Percentiles rank a stretch among this genome's conserved stretches.
Conservation (phyloP, 768 basidiomycete species). For the Tephrocybe sp. region DNA sequence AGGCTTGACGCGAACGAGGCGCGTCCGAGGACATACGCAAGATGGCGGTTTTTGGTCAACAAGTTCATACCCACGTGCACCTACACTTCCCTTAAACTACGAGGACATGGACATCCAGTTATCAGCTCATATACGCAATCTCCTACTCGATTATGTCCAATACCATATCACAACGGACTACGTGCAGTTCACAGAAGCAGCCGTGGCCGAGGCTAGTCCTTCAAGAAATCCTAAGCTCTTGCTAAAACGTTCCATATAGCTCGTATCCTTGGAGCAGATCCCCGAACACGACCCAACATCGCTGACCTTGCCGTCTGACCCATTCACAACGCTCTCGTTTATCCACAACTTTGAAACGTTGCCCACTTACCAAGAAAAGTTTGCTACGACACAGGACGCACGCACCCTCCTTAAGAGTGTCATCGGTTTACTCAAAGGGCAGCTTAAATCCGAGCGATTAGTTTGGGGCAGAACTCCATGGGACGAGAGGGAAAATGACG, state of each 20-base stretch:
- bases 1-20: no score
- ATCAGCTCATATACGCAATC: conserved; percentile 48
- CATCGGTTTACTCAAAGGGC: conserved; percentile 23
- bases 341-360: conserved; percentile 32
- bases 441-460: conserved; percentile 35
- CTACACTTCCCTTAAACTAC: not conserved
- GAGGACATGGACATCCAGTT: conserved; percentile 24
- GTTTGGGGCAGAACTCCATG: conserved; percentile 28
- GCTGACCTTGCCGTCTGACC: conserved; percentile 53
- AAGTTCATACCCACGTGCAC: not conserved
- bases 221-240: not conserved
- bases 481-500: conserved; percentile 13
- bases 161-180: conserved; percentile 57
- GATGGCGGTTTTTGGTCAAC: no score
- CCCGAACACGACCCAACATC: conserved; percentile 52
- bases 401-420: conserved; percentile 31
- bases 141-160: conserved; percentile 55
- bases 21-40: no score
- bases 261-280: conserved; percentile 45
- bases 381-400: conserved; percentile 36
- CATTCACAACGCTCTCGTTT: conserved; percentile 44
- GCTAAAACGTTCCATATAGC: conserved; percentile 13
- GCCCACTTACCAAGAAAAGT: conserved; percentile 45
- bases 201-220: conserved; percentile 45
- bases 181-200: conserved; percentile 49